These are phyloP conservation scores for Davidsoniella neocaledoniae DNA, from an alignment of 2,329 filamentous ascomycete species.

Conservation along the genomic window DNA sequence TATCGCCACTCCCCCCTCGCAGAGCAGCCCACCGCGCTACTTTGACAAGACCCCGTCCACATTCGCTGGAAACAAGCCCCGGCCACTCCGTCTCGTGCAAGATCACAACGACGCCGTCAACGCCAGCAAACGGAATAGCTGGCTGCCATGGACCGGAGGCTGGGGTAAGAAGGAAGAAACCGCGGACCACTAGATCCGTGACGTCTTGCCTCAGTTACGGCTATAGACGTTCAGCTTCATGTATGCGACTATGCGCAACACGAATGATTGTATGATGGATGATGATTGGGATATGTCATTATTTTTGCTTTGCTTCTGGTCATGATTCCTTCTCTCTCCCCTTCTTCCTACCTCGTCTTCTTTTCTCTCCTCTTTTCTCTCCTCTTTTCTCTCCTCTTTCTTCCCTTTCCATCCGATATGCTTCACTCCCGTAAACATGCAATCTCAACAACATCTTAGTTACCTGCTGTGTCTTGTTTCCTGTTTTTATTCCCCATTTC, in stretches of 20 bases:
- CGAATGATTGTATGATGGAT: constrained; percentile 5
- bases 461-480: neutral
- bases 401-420: neutral
- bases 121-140: constrained; percentile 43
- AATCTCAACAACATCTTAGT: too few relatives aligned
- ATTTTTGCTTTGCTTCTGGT: constrained; percentile 4
- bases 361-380: neutral
- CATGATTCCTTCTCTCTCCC: constrained; percentile 1
- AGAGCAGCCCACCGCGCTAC: constrained; percentile 33
- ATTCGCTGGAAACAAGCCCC: constrained; percentile 52
- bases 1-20: constrained; percentile 27
- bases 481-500: neutral
- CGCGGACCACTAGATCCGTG: constrained; percentile 2
- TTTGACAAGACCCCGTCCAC: constrained; percentile 35
- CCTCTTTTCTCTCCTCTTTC: neutral
- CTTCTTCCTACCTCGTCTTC: neutral
- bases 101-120: constrained; percentile 42
- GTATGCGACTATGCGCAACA: neutral
- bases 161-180: constrained; percentile 31
- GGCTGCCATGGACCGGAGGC: constrained; percentile 42
- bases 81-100: constrained; percentile 74
- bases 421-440: too few relatives aligned
- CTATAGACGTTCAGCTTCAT: too few relatives aligned
- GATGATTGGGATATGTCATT: constrained; percentile 3
- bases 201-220: neutral